These are phyloP conservation scores for Gloeophyllum trabeum DNA, from an alignment of 768 basidiomycete genomes.

Conservation along the genomic window DNA sequence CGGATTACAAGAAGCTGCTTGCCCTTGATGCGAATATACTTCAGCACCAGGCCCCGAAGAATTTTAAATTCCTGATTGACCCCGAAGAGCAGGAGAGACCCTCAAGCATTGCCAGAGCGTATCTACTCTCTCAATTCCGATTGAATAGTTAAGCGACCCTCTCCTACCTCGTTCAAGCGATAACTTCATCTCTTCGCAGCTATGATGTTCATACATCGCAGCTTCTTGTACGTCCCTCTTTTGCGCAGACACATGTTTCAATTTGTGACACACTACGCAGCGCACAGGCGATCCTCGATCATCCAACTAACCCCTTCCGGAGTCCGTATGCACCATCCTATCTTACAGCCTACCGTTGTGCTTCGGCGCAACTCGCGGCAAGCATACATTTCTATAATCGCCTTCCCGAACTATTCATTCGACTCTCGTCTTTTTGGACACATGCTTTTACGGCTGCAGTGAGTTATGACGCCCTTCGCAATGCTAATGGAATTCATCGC, in stretches of 20 bases:
- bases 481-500: background rate
- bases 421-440: slow-evolving; percentile 9
- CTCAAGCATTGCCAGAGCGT: slow-evolving; percentile 32
- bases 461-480: slow-evolving; percentile 9
- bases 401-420: slow-evolving; percentile 45
- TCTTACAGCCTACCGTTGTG: slow-evolving; percentile 40
- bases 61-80: slow-evolving; percentile 23
- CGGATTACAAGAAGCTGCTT: slow-evolving; percentile 32
- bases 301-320: slow-evolving; percentile 39
- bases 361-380: slow-evolving; percentile 44
- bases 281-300: slow-evolving; percentile 43
- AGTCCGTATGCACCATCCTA: slow-evolving; percentile 47
- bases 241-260: no score
- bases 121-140: slow-evolving; percentile 37
- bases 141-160: slow-evolving; percentile 36
- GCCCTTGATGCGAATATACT: slow-evolving; percentile 40
- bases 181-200: slow-evolving; percentile 17
- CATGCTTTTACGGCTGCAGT: slow-evolving; percentile 12
- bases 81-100: slow-evolving; percentile 27
- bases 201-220: slow-evolving; percentile 43
- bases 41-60: slow-evolving; percentile 30
- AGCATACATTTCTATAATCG: slow-evolving; percentile 36
- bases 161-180: background rate
- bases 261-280: background rate
- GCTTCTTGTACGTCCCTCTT: slow-evolving; percentile 36